phyloP scores from a whole-genome alignment of 2,329 filamentous ascomycete species.

The Thelonectria rubi region DNA sequence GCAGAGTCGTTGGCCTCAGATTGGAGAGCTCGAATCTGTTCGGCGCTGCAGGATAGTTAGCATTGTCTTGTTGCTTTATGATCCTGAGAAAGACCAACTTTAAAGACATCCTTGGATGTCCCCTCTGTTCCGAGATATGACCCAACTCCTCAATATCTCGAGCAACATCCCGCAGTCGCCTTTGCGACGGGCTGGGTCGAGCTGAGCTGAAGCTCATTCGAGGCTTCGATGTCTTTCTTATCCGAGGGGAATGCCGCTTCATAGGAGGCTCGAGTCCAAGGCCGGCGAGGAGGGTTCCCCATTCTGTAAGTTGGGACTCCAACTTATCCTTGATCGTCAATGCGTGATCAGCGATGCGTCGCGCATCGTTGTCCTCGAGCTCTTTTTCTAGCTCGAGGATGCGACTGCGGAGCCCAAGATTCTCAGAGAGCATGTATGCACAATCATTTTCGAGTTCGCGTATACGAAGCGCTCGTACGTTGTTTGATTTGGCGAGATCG shows the following conservation, averaged over 20 bases:
- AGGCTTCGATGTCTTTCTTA: conserved; percentile 52
- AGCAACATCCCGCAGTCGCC: conserved; percentile 65
- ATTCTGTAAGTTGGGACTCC: conserved; percentile 76
- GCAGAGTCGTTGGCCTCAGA: conserved; percentile 57
- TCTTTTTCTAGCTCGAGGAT: conserved; percentile 75
- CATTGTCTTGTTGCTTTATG: conserved; percentile 1
- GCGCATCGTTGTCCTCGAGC: conserved; percentile 67
- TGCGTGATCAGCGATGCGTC: conserved; percentile 71
- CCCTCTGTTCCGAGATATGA: conserved; percentile 74
- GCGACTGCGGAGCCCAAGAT: conserved; percentile 75
- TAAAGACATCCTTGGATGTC: conserved; percentile 72
- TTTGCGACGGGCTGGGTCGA: conserved; percentile 61
- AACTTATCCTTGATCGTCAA: conserved; percentile 75
- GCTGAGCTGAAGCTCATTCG: conserved; percentile 52
- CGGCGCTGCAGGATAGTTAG: conserved; percentile 58
- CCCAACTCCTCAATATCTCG: conserved; percentile 61
- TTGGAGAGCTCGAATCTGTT: conserved; percentile 70
- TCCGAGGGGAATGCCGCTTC: conserved; percentile 56
- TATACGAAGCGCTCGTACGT: conserved; percentile 79
- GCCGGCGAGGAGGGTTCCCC: conserved; percentile 71
- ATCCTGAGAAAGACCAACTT: conserved; percentile 60
- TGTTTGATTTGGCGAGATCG: conserved; percentile 83
- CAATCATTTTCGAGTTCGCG: conserved; percentile 80
- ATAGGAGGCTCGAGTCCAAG: conserved; percentile 69
- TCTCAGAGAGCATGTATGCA: conserved; percentile 79